phyloP scores from a whole-genome alignment of 2,329 filamentous ascomycete genomes.

The Paraconiothyrium sp. region DNA sequence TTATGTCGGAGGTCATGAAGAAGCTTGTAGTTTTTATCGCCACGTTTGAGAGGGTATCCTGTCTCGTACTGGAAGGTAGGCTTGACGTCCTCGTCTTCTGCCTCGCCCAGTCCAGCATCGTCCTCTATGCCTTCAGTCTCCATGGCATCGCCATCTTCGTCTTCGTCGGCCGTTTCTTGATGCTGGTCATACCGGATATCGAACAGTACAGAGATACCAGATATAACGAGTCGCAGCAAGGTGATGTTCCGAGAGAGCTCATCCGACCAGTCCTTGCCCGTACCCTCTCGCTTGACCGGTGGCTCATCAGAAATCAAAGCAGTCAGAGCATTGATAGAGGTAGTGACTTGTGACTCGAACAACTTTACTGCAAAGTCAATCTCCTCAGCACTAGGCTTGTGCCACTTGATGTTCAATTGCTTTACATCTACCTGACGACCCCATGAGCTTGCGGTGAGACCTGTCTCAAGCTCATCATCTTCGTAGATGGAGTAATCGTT shows the following conservation, averaged over 20 bases:
- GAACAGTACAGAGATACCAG: conserved; percentile 89
- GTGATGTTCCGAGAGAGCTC: conserved; percentile 92
- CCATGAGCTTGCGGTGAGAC: conserved; percentile 83
- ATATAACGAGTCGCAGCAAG: conserved; percentile 86
- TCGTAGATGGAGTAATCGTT: conserved; percentile 90
- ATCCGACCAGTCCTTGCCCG: conserved; percentile 98
- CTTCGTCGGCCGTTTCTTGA: conserved; percentile 43
- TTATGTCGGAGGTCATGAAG: conserved; percentile 84
- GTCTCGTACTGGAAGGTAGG: conserved; percentile 89
- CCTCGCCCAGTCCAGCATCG: conserved; percentile 67
- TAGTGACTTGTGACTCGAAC: conserved; percentile 83
- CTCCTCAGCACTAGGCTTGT: conserved; percentile 81
- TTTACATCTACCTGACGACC: conserved; percentile 77
- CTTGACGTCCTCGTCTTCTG: conserved; percentile 82
- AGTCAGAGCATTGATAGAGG: conserved; percentile 77
- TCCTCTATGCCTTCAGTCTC: conserved; percentile 59
- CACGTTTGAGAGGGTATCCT: conserved; percentile 78
- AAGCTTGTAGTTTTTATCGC: conserved; percentile 69
- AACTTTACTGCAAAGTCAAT: conserved; percentile 88
- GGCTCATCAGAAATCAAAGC: conserved; percentile 83
- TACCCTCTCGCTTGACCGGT: conserved; percentile 87
- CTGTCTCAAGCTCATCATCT: conserved; percentile 73
- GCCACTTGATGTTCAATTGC: conserved; percentile 88
- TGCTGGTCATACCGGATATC: conserved; percentile 67
- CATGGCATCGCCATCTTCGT: conserved; percentile 45